Conservation (phyloP, 768 basidiomycete species). For the Tulasnella sp. region DNA sequence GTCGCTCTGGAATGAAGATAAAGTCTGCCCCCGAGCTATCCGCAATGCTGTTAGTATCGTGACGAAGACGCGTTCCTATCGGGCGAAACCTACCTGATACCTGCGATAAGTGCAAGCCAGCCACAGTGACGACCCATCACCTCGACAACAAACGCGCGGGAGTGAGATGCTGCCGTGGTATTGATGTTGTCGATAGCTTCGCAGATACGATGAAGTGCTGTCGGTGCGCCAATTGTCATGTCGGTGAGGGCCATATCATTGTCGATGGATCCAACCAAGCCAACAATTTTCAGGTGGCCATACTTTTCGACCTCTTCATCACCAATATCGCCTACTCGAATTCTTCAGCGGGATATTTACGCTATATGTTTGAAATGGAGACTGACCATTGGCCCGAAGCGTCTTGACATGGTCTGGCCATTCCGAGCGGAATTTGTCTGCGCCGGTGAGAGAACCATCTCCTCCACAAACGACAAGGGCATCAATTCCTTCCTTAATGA, state of each 20-base stretch:
- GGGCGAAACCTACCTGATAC: slow-evolving; percentile 57
- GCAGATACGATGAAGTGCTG: slow-evolving; percentile 92
- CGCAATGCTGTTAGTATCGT: neutral
- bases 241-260: slow-evolving; percentile 99
- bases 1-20: slow-evolving; percentile 93
- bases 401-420: slow-evolving; percentile 81
- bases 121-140: slow-evolving; percentile 99
- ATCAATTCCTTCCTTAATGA: slow-evolving; percentile 95
- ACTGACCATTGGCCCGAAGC: slow-evolving; percentile 54
- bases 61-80: neutral
- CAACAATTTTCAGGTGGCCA: slow-evolving; percentile 87
- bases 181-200: slow-evolving; percentile 98
- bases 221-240: slow-evolving; percentile 92
- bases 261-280: slow-evolving; percentile 98
- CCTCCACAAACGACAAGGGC: slow-evolving; percentile 96
- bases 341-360: neutral
- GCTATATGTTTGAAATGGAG: neutral
- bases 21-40: slow-evolving; percentile 85
- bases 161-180: slow-evolving; percentile 92
- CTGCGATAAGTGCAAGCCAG: slow-evolving; percentile 93
- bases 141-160: slow-evolving; percentile 94
- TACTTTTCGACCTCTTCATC: slow-evolving; percentile 61
- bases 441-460: slow-evolving; percentile 93
- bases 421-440: slow-evolving; percentile 86
- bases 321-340: slow-evolving; percentile 56